Evolutionary conservation across 306 rosid genomes (phyloP).

Genomic region (Castanea sativa): DNA sequence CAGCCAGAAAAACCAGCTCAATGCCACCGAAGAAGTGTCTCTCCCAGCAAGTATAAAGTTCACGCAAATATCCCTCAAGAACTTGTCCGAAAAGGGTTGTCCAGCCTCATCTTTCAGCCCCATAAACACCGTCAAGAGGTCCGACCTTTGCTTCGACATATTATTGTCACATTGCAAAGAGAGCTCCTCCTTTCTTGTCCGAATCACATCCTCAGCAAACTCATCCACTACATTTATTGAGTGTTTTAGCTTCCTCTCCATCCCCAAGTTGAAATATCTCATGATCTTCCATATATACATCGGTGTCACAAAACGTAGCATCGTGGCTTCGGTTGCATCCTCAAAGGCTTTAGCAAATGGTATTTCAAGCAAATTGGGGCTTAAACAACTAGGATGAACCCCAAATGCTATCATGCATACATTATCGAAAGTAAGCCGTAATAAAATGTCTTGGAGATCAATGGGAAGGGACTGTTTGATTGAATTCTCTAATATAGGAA

Average conservation of each 20-base stretch:
- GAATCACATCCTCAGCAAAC: conserved; percentile 72
- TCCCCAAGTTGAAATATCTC: conserved; percentile 69
- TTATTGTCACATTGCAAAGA: conserved; percentile 8
- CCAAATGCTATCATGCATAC: conserved; percentile 95
- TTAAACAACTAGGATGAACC: conserved; percentile 83
- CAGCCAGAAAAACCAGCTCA: conserved; percentile 96
- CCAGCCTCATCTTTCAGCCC: conserved; percentile 66
- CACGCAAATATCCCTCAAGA: conserved; percentile 87
- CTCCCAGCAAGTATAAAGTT: conserved; percentile 89
- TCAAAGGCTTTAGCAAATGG: conserved; percentile 88
- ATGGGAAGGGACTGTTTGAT: conserved; percentile 12
- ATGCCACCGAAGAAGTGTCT: conserved; percentile 93
- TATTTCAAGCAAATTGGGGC: conserved; percentile 45
- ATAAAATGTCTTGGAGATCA: conserved; percentile 77
- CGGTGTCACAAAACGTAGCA: conserved; percentile 67
- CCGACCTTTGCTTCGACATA: conserved; percentile 32
- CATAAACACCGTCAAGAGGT: conserved; percentile 73
- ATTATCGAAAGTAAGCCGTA: conserved; percentile 82
- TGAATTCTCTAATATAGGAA: conserved; percentile 50
- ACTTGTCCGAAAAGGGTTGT: conserved; percentile 60
- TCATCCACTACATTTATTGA: conserved; percentile 65
- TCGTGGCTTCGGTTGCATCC: conserved; percentile 77
- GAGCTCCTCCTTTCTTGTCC: conserved; percentile 68
- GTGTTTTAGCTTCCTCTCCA: conserved; percentile 52
- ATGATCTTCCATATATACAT: conserved; percentile 57